These are phyloP conservation scores for Rosa hybrid DNA, from an alignment of 331 rosid species.

Conservation along the genomic window DNA sequence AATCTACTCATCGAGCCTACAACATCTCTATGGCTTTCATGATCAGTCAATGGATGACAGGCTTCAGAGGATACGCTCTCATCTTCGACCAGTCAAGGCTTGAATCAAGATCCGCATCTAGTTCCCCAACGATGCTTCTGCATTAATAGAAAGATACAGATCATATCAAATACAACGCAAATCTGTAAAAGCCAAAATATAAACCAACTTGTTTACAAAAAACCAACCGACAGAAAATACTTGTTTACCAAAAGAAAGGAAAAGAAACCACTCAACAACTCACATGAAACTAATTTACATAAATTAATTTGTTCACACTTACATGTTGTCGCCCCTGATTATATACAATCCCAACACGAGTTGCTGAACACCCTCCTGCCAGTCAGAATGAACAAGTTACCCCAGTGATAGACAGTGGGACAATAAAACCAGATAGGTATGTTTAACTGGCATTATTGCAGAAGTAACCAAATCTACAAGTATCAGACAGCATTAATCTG, in stretches of 20 bases:
- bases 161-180: neutral
- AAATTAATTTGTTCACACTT: slow-evolving; percentile 19
- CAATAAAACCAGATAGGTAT: neutral
- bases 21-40: neutral
- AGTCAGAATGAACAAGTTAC: slow-evolving; percentile 27
- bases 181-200: neutral
- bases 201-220: neutral
- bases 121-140: slow-evolving; percentile 98
- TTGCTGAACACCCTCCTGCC: slow-evolving; percentile 98
- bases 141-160: slow-evolving; percentile 31
- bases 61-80: slow-evolving; percentile 89
- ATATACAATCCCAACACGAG: slow-evolving; percentile 92
- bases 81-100: slow-evolving; percentile 72
- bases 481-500: neutral
- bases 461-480: neutral
- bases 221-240: neutral
- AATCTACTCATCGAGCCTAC: slow-evolving; percentile 6
- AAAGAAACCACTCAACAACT: neutral
- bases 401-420: neutral
- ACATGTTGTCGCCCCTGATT: slow-evolving; percentile 99
- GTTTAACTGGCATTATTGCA: neutral
- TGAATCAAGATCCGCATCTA: slow-evolving; percentile 91
- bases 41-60: slow-evolving; percentile 70
- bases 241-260: neutral
- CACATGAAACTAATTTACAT: neutral